Conservation (phyloP, 169 alveolate genomes). For the Hammondia hammondi region DNA sequence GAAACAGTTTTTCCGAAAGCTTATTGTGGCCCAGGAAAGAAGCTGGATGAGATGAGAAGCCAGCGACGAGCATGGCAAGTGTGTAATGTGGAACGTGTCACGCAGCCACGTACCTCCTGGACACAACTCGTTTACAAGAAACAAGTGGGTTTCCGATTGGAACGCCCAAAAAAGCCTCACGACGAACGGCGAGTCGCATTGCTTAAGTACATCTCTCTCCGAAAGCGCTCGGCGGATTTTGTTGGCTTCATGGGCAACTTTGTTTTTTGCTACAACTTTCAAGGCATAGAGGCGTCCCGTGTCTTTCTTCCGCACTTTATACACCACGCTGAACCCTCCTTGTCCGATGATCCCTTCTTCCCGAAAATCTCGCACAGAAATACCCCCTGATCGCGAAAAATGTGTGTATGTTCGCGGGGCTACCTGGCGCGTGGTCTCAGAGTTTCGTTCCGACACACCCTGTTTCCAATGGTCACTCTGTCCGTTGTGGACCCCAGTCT, state of each 20-base stretch:
- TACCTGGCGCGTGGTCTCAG: background rate
- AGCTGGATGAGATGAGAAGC: too few species aligned
- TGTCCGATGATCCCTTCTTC: slow-evolving; percentile 22
- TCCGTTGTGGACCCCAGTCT: too few species aligned
- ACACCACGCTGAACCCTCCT: slow-evolving; percentile 55
- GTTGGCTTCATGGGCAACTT: background rate
- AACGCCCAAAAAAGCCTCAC: slow-evolving; percentile 44
- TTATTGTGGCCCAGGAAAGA: too few species aligned
- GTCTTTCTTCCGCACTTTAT: slow-evolving; percentile 22
- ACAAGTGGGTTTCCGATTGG: slow-evolving; percentile 10
- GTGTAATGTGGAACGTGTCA: too few species aligned
- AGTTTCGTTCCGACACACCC: too few species aligned
- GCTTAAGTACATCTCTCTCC: slow-evolving; percentile 33
- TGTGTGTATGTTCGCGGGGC: background rate
- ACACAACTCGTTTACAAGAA: slow-evolving; percentile 39
- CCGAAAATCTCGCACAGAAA: background rate
- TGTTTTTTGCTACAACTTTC: slow-evolving; percentile 35
- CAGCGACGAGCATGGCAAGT: background rate
- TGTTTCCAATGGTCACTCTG: too few species aligned
- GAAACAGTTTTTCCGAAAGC: too few species aligned
- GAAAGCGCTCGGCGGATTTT: slow-evolving; percentile 31
- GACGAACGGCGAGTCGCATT: slow-evolving; percentile 45
- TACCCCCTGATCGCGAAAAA: background rate
- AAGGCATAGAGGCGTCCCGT: slow-evolving; percentile 29
- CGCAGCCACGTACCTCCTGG: slow-evolving; percentile 40